Evolutionary conservation across 2,329 filamentous ascomycete genomes (phyloP).

Genomic region (Penicillium corylophilum): DNA sequence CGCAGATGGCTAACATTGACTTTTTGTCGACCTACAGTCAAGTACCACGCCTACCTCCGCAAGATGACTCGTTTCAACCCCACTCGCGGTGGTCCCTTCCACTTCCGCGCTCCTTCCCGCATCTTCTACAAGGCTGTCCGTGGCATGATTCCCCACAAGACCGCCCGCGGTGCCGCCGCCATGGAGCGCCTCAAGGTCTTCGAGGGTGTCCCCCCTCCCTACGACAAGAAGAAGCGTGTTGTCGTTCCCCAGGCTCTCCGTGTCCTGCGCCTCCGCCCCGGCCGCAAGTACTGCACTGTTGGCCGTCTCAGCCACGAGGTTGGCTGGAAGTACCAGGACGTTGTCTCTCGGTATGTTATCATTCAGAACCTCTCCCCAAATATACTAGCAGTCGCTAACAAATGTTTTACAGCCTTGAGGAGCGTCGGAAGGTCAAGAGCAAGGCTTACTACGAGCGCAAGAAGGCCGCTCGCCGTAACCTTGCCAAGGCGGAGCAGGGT

Average conservation of each 20-base stretch:
- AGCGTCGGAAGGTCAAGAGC: constrained; percentile 99
- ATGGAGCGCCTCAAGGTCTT: constrained; percentile 99
- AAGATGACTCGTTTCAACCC: constrained; percentile 99
- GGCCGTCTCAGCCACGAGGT: constrained; percentile 98
- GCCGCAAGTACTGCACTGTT: constrained; percentile 99
- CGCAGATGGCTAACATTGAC: constrained; percentile 47
- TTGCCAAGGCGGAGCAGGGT: constrained; percentile 89
- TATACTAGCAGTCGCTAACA: constrained; percentile 18
- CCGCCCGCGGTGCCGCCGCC: constrained; percentile 91
- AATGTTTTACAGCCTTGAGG: constrained; percentile 73
- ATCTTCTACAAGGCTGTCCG: constrained; percentile 99
- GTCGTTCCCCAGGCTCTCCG: constrained; percentile 98
- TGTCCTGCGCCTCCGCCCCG: constrained; percentile 94
- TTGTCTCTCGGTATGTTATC: constrained; percentile 84
- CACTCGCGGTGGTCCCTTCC: constrained; percentile 98
- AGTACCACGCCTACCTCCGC: constrained; percentile 99
- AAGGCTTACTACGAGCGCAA: constrained; percentile 99
- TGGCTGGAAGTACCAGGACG: constrained; percentile 99
- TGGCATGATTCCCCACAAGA: constrained; percentile 99
- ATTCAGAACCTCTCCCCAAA: neutral
- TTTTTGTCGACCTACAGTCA: constrained; percentile 65
- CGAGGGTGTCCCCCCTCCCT: constrained; percentile 97
- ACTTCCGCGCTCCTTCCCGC: constrained; percentile 98
- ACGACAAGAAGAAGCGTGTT: constrained; percentile 99
- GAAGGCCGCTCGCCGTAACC: constrained; percentile 90